These are phyloP conservation scores for Blastobotrys americana DNA, from an alignment of 805 yeast genomes.

Conservation along the genomic window DNA sequence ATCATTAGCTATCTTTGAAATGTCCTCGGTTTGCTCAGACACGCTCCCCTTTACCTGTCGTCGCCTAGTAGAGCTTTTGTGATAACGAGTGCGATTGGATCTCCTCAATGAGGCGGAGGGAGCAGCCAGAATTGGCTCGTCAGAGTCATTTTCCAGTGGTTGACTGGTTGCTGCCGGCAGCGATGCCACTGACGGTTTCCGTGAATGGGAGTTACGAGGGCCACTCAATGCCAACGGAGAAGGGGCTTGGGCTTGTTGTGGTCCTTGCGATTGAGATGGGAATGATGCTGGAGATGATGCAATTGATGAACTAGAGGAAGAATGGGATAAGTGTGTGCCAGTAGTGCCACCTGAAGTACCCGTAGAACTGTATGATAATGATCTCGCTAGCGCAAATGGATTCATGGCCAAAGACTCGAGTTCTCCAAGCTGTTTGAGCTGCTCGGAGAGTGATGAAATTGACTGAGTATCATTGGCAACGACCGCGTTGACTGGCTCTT, in stretches of 20 bases:
- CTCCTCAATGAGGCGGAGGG: slow-evolving; percentile 21
- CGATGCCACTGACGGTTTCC: slow-evolving; percentile 2
- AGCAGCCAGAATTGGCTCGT: slow-evolving; percentile 20
- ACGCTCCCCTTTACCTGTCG: slow-evolving; percentile 3
- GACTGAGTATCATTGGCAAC: slow-evolving; percentile 21
- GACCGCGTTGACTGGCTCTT: slow-evolving; percentile 9
- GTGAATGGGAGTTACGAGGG: slow-evolving; percentile 1
- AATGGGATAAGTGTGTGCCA: slow-evolving; percentile 7
- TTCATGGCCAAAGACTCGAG: slow-evolving; percentile 55
- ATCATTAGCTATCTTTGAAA: background rate
- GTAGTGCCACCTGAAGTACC: background rate
- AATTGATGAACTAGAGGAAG: slow-evolving; percentile 1
- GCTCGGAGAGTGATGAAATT: slow-evolving; percentile 44
- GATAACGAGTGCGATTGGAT: slow-evolving; percentile 20
- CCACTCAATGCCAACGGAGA: background rate
- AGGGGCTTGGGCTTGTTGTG: background rate
- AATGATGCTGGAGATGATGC: slow-evolving; percentile 4
- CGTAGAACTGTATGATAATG: slow-evolving; percentile 41
- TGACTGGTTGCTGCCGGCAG: slow-evolving; percentile 1
- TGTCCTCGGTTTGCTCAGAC: background rate
- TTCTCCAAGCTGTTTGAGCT: slow-evolving; percentile 64
- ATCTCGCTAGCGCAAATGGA: slow-evolving; percentile 75
- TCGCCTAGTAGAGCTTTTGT: slow-evolving; percentile 14
- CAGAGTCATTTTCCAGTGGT: slow-evolving; percentile 20
- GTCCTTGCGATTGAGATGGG: background rate